Base-by-base conservation (phyloP, 495 filamentous ascomycete genomes). In the Tricharina praecox region DNA sequence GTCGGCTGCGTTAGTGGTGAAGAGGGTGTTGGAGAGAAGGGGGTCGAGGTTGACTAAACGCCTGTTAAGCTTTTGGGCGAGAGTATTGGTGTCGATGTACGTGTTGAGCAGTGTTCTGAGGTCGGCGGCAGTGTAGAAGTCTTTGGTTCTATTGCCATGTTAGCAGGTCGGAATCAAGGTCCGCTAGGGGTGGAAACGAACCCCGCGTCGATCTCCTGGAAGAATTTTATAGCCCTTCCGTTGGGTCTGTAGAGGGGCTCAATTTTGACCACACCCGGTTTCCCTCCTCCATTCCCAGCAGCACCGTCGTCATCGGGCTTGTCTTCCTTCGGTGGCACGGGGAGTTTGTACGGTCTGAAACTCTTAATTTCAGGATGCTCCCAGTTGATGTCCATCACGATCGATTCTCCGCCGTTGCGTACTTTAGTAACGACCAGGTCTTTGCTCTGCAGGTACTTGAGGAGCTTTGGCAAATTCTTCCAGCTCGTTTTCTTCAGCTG, bases 401-500 rank as follows among this genome's bases (percentile, higher is more conserved):
- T 69, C 1, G 73, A 74, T 56, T 84, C 80, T 37, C 74, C 68
- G 4, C 78, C 76, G 47, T 68, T 74, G 30, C 75, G 71, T 24
- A 81, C 78, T 56, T 83, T 83, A 25, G 68, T 71, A 52, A 75
- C 79, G 34, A 82, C 59, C 10, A 81, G 58, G 4, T 67, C 56
- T 43, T 74, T 63, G 55, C 81, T 82, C 56, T 82, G 79, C 7
- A 84, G 61, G 25, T 70, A 61, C 58, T 82, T 83, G 61, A 83
- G 75, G 59, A 82, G 82, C 50, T 82, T 83, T 49, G 75, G 77
- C 34, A 76, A 69, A 46, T 75, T 82, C 62, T 83, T 84, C 72
- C 78, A 81, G 60, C 71, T 78, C 4, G 78, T 78, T 62, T 79
- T 83, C 64, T 82, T 84, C 58, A 84, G 77, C 53, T 75, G 71